phyloP scores from a whole-genome alignment of 495 filamentous ascomycete genomes.

The Penicillium simplicissimum region DNA sequence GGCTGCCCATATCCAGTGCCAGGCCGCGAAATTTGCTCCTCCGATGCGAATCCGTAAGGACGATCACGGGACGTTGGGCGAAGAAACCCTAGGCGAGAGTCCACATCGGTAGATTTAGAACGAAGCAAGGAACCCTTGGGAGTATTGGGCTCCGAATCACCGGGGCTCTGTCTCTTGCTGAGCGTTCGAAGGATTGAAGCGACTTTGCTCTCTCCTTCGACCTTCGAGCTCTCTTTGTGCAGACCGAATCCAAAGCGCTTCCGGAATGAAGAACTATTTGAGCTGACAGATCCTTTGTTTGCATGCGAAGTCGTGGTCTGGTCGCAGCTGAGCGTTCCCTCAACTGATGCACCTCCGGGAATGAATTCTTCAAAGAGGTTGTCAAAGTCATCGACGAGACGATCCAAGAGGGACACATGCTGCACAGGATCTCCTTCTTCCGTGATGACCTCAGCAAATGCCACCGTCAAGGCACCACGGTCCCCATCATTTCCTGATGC shows the following conservation, averaged over 20 bases:
- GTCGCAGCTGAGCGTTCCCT: slow-evolving; percentile 48
- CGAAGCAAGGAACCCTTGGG: slow-evolving; percentile 65
- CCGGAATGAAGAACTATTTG: slow-evolving; percentile 80
- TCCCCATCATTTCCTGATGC: slow-evolving; percentile 95
- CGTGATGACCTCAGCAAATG: slow-evolving; percentile 86
- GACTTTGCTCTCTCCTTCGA: slow-evolving; percentile 64
- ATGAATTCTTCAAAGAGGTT: slow-evolving; percentile 75
- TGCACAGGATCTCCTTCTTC: slow-evolving; percentile 74
- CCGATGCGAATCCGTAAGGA: slow-evolving; percentile 48
- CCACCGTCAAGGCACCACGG: slow-evolving; percentile 82
- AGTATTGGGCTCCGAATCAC: slow-evolving; percentile 56
- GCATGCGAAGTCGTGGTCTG: slow-evolving; percentile 48
- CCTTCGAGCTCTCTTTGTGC: slow-evolving; percentile 71
- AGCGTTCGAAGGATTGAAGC: slow-evolving; percentile 83
- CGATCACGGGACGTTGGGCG: slow-evolving; percentile 69
- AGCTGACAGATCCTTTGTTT: slow-evolving; percentile 59
- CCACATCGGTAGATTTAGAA: slow-evolving; percentile 81
- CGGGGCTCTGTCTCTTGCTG: slow-evolving; percentile 74
- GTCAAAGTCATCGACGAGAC: slow-evolving; percentile 89
- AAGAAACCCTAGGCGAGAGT: slow-evolving; percentile 49
- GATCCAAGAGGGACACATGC: slow-evolving; percentile 88
- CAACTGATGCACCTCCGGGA: slow-evolving; percentile 45
- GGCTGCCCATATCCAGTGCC: slow-evolving; percentile 48
- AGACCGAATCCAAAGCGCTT: slow-evolving; percentile 80
- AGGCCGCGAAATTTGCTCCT: slow-evolving; percentile 47